Percentiles rank a stretch among this genome's conserved stretches.
Conservation (phyloP, 2,329 filamentous ascomycete genomes). For the Keithomyces neogunnii region DNA sequence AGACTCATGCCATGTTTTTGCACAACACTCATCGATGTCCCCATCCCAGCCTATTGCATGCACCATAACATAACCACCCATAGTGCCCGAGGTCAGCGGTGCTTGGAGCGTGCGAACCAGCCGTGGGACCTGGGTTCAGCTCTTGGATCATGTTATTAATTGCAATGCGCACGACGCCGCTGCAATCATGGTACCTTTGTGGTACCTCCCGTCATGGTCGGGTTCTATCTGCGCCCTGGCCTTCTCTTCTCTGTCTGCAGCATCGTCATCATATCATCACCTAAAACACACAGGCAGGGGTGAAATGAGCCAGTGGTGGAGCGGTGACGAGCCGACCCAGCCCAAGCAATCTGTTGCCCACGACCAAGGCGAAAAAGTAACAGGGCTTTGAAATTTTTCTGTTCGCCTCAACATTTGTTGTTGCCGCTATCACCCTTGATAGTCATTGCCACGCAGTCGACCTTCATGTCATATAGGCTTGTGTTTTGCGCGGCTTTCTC, state of each 20-base stretch:
- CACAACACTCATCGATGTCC: too few relatives aligned
- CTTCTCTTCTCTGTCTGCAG: background rate
- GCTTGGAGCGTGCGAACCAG: too few relatives aligned
- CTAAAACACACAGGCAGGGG: background rate
- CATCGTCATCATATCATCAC: conserved; percentile 2
- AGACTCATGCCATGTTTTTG: background rate
- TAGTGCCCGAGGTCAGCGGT: too few relatives aligned
- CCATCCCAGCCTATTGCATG: too few relatives aligned
- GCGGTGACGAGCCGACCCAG: background rate
- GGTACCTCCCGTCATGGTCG: too few relatives aligned
- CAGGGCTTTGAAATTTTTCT: background rate
- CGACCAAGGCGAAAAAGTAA: background rate
- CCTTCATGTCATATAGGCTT: too few relatives aligned
- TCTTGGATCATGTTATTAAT: too few relatives aligned
- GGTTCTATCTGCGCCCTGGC: background rate
- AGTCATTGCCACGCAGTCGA: too few relatives aligned
- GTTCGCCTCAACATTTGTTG: background rate
- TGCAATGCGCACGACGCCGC: too few relatives aligned
- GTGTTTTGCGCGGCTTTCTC: background rate
- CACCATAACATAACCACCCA: too few relatives aligned
- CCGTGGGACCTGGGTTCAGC: too few relatives aligned
- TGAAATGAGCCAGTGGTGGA: background rate
- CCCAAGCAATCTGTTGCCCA: background rate
- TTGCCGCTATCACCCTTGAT: background rate
- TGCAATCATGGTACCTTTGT: background rate